Base-by-base conservation (phyloP, 2,329 filamentous ascomycete species). In the Canariomyces notabilis region DNA sequence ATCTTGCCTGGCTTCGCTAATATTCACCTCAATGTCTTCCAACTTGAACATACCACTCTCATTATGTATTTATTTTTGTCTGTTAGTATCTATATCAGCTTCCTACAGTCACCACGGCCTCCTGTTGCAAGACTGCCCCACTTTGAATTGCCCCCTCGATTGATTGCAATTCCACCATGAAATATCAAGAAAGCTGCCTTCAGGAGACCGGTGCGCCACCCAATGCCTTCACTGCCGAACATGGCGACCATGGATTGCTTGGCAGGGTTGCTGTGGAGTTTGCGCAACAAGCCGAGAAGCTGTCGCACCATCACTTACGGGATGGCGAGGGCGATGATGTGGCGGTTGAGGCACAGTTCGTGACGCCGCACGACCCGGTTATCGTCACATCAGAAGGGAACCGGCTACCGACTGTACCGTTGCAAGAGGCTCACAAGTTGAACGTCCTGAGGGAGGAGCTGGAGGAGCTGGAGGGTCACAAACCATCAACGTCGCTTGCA, bases 321-420 rank as follows among this genome's bases (percentile, higher is more conserved):
- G 53, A 59, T 31, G 54, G 63, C 56, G 48, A 61, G 14, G 50
- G 59, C 39, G 48, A 66, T 41, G 70, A 71, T 4, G 72, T 80
- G 12, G 82, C 83, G 1, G 68, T 82, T 39, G 72, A 83, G 59
- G 83, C 84, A 22, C 74, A 66, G n/a, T 80, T 76, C 50, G 67
- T 83, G 23, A 90, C 86, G 0, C 76, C 83, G 0, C 79, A 83
- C 39, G 85, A 90, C 61, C 79, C 85, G 0, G 79, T 89, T 14
- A 78, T 90, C 37, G 69, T 82, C 43, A 88, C 84, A 1, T 74
- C 76, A 12, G 77, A 84, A 60, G 85, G 84, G 22, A 74, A 76
- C 37, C 71, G 84, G 32, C 63, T 89, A 5, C 85, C 86, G 0
- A 76, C 77, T 1, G 80, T 89, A 1, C 85, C 85, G 1, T 61